Percentiles rank a stretch among this genome's conserved stretches.
These are phyloP conservation scores for Calonectria hongkongensis DNA, from an alignment of 2,329 filamentous ascomycete genomes.

Conservation along the genomic window DNA sequence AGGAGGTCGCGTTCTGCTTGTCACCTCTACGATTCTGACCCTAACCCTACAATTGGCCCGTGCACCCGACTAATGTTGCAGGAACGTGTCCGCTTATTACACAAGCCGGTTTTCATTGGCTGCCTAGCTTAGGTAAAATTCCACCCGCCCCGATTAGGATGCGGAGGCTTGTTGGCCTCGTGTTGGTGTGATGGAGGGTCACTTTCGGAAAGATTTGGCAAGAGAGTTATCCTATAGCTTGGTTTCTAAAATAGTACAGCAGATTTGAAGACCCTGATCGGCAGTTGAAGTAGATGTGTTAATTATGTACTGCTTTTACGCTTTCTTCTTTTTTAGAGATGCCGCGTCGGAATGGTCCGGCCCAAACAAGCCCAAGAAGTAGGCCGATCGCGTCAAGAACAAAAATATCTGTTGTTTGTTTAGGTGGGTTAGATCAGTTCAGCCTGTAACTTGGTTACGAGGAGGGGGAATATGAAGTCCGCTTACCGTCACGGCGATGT, in stretches of 20 bases:
- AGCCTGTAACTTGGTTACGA: neutral
- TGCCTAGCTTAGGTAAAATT: neutral
- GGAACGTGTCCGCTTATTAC: constrained; percentile 4
- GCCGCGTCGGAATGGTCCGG: constrained; percentile 58
- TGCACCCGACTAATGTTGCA: constrained; percentile 7
- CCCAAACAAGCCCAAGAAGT: constrained; percentile 77
- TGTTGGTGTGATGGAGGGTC: constrained; percentile 24
- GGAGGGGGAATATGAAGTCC: neutral
- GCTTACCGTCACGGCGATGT: constrained; percentile 79
- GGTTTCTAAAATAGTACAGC: constrained; percentile 16
- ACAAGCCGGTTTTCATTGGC: constrained; percentile 33
- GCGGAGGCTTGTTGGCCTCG: constrained; percentile 20
- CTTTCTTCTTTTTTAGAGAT: constrained; percentile 52
- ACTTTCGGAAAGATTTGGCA: constrained; percentile 22
- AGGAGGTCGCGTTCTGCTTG: constrained; percentile 32
- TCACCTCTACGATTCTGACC: constrained; percentile 29
- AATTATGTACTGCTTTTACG: constrained; percentile 37
- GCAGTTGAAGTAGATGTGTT: neutral
- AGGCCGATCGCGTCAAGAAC: constrained; percentile 73
- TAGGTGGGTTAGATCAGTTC: constrained; percentile 6
- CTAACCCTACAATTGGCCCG: constrained; percentile 51
- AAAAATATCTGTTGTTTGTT: constrained; percentile 67
- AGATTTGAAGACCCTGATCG: constrained; percentile 4
- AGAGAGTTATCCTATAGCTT: constrained; percentile 20
- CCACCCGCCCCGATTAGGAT: constrained; percentile 14